These are phyloP conservation scores for Paraphaeosphaeria sporulosa DNA, from an alignment of 2,329 filamentous ascomycete species.

Conservation along the genomic window DNA sequence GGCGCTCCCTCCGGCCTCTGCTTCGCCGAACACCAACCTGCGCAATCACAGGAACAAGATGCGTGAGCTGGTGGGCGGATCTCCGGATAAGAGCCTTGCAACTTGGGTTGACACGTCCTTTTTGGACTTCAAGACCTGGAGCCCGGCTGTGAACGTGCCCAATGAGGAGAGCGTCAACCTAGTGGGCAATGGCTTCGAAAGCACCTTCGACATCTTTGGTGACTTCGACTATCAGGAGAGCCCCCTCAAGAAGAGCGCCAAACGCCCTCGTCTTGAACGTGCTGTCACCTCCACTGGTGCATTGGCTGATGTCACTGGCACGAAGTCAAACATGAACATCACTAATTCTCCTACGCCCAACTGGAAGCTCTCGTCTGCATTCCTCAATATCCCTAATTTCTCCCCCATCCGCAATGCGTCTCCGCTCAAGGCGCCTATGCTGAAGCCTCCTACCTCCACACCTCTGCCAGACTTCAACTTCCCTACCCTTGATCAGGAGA, in stretches of 20 bases:
- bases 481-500: slow-evolving; percentile 31
- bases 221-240: slow-evolving; percentile 62
- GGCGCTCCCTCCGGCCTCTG: slow-evolving; percentile 72
- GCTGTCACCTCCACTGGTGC: slow-evolving; percentile 68
- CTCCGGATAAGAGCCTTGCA: slow-evolving; percentile 68
- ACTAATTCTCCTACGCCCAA: slow-evolving; percentile 42
- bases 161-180: slow-evolving; percentile 66
- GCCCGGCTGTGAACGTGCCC: slow-evolving; percentile 68
- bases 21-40: slow-evolving; percentile 92
- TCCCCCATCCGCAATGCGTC: slow-evolving; percentile 42
- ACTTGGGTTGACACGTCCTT: slow-evolving; percentile 62
- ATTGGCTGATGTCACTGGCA: slow-evolving; percentile 67
- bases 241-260: slow-evolving; percentile 70
- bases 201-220: slow-evolving; percentile 70
- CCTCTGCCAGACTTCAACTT: slow-evolving; percentile 32
- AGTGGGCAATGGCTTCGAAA: slow-evolving; percentile 56
- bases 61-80: slow-evolving; percentile 76
- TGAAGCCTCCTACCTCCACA: slow-evolving; percentile 37
- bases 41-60: slow-evolving; percentile 87
- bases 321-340: slow-evolving; percentile 59
- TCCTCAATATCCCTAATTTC: slow-evolving; percentile 46
- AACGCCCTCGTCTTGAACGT: slow-evolving; percentile 68
- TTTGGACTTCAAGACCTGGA: slow-evolving; percentile 58
- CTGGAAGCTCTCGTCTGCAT: slow-evolving; percentile 45
- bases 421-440: slow-evolving; percentile 39